Percentiles rank a stretch among this genome's conserved stretches.
Conservation (phyloP, 768 basidiomycete genomes). For the Mycena polygramma region DNA sequence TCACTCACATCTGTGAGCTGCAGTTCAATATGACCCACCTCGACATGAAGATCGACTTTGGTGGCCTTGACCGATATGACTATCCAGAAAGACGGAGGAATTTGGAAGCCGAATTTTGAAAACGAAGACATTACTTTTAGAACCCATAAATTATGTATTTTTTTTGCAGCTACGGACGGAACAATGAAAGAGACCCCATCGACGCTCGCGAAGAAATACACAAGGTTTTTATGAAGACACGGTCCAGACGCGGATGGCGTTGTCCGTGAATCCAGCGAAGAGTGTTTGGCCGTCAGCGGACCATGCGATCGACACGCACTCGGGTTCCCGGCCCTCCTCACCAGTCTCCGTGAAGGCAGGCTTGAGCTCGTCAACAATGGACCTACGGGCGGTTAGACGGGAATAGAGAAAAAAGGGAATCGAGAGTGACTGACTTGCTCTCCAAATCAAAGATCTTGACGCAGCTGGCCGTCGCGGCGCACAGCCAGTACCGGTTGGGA, state of each 20-base stretch:
- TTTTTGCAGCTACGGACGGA: conserved; percentile 38
- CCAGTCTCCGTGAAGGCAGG: conserved; percentile 89
- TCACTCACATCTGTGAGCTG: conserved; percentile 77
- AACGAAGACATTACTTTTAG: background rate
- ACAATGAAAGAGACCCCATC: conserved; percentile 30
- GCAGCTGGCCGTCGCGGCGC: conserved; percentile 96
- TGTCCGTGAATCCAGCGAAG: conserved; percentile 97
- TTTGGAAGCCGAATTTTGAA: conserved; percentile 54
- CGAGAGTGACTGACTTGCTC: conserved; percentile 83
- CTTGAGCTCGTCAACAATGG: conserved; percentile 98
- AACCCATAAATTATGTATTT: conserved; percentile 40
- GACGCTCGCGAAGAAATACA: conserved; percentile 35
- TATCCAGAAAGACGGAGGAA: conserved; percentile 73
- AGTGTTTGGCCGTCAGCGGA: conserved; percentile 98
- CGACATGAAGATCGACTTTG: conserved; percentile 80
- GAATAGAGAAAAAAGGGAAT: background rate
- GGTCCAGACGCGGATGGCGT: conserved; percentile 93
- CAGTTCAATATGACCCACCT: conserved; percentile 74
- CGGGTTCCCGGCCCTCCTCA: conserved; percentile 81
- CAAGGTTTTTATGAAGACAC: conserved; percentile 68
- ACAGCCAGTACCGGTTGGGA: conserved; percentile 99
- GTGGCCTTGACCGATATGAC: conserved; percentile 83
- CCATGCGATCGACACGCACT: conserved; percentile 98
- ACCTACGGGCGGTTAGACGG: conserved; percentile 60
- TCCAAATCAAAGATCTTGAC: conserved; percentile 99